These are phyloP conservation scores for Globisporangium paroecandrum DNA, from an alignment of 352 stramenopile species.

Conservation along the genomic window DNA sequence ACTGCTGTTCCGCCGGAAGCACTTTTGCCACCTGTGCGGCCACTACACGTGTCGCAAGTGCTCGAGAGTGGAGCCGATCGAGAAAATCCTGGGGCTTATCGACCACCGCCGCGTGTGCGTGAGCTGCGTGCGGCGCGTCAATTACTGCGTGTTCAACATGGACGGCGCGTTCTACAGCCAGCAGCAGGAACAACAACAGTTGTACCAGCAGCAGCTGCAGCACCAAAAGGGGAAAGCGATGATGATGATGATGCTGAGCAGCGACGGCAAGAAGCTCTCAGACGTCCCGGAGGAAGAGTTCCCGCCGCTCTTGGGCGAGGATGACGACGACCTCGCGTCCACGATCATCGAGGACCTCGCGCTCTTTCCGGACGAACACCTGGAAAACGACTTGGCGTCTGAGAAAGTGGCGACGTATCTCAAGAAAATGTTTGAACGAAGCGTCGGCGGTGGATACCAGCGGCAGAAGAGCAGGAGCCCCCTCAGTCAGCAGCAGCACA, in stretches of 20 bases:
- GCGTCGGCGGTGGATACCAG: neutral
- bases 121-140: constrained; percentile 42
- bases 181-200: constrained; percentile 11
- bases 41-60: constrained; percentile 59
- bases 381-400: neutral
- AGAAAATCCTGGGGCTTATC: constrained; percentile 39
- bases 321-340: constrained; percentile 28
- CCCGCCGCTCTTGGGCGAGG: constrained; percentile 15
- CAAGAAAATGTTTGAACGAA: constrained; percentile 8
- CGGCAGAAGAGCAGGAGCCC: neutral
- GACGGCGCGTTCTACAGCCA: constrained; percentile 15
- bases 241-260: constrained; percentile 12
- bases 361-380: constrained; percentile 10
- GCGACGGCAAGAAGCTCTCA: constrained; percentile 12
- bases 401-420: constrained; percentile 11
- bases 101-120: constrained; percentile 46
- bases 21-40: constrained; percentile 56
- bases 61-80: constrained; percentile 37
- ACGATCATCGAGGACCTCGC: constrained; percentile 39
- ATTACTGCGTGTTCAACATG: constrained; percentile 49
- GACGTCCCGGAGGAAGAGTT: constrained; percentile 20
- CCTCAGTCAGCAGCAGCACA: neutral
- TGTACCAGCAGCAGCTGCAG: neutral
- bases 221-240: neutral
- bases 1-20: constrained; percentile 43